Base-by-base conservation (phyloP, 805 yeast species). In the Candida sphagnicola region DNA sequence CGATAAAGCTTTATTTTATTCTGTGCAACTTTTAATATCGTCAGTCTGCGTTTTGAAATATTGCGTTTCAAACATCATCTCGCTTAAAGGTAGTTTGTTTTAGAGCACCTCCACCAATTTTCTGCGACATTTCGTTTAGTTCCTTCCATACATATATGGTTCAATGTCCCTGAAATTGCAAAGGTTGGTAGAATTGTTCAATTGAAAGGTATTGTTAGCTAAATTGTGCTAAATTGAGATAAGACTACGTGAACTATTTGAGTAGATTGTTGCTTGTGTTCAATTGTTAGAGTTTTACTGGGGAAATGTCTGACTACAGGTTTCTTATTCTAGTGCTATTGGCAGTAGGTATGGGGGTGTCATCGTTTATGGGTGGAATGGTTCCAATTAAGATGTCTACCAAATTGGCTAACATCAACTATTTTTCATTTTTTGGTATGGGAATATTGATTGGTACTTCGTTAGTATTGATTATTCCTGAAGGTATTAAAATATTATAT, bases 381-480 rank as follows among this genome's bases (percentile, higher is more conserved):
- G 25, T 44, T 3, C 55, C 55, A 8, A 28, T 50, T 8, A 45
- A 40, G 32, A 18, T 52, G 8, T 18, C 43, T 5, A 18, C 42
- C 8, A 39, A 47, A 5, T 12, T 34, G 10, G 24, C 31, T 8
- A 21, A 43, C 5, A 50, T 75, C 28, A 56, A 63, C 24, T 46
- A 52, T 28, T 54, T 77, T 4, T 73, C 85, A 2, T 59, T 72
- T 10, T 59, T 80, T 35, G 78, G 84, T 38, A 67, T 73, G 48
- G 88, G 88, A 1, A 59, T 82, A 15, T 63, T 82, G 37, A 59
- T 81, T 4, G 80, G 86, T 4, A 74, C 87, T 0, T 69, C 83
- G 1, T 55, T 81, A 38, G 64, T 74, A 8, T 62, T 82, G 13
- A 74, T 82, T 18, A 68, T 82, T 14, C 88, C 88, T 1, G 89